Base-by-base conservation (phyloP, 805 yeast species). In the Starmerella powellii region DNA sequence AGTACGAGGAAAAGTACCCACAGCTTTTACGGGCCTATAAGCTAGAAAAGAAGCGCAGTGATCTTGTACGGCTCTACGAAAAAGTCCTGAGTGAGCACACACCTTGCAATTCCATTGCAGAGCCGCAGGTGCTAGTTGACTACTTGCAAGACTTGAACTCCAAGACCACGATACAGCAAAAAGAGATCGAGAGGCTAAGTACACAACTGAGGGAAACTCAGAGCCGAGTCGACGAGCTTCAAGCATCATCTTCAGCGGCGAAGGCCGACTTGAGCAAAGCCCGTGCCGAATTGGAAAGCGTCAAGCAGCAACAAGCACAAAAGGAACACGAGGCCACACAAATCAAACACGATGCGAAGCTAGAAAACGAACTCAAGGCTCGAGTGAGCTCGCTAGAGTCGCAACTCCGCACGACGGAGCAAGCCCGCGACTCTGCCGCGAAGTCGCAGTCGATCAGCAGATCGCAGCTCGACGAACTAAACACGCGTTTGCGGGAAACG, bases 1-100 rank as follows among this genome's bases (percentile, higher is more conserved):
- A 85, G 58, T 88, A 87, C 59, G 97, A 88, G 59, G 80, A 80
- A 38, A 86, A 85, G 59, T 88, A 91, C 57, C 98, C 98, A 0
- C 64, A 52, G 33, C 65, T 88, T 13, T 68, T 86, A 38, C 80
- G 80, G 34, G 95, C 97, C 0, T 91, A 84, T 63, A 82, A 85
- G 56, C 64, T 70, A 1, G 95, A 87, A 58, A 84, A 81, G 63
- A 66, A 71, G 38, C 80, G 78, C 52, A 64, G 70, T 1, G 78
- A 72, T 35, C 67, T 78, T 34, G 70, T 86, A 8, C 65, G 57
- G 4, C 39, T 47, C 8, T 80, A 87, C 51, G 95, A 85, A 56
- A 74, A 65, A 42, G 72, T 80, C 12, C 63, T 88, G 45, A 68
- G 73, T 39, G 96, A 88, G 53, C 63, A 73, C 49, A 87, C 96